Evolutionary conservation across 331 rosid species (phyloP).

Genomic region (Telfairia occidentalis): DNA sequence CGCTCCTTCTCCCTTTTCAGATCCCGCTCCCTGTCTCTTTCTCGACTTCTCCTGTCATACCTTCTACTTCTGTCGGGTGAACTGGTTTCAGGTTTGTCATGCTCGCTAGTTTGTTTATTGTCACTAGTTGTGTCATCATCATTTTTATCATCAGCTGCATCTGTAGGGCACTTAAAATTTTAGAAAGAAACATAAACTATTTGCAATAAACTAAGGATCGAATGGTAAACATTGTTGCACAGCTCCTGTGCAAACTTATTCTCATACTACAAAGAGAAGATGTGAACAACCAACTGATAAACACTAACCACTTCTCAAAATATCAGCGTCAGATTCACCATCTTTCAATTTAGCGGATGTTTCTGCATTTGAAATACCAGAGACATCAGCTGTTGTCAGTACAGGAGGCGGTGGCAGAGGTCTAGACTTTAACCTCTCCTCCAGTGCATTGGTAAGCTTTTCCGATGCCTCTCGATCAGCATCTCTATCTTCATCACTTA

Average conservation of each 20-base stretch:
- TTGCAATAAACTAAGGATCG: background rate
- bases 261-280: constrained; percentile 14
- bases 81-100: constrained; percentile 53
- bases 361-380: constrained; percentile 34
- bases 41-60: constrained; percentile 77
- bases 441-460: constrained; percentile 65
- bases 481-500: constrained; percentile 80
- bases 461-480: constrained; percentile 55
- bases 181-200: background rate
- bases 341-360: constrained; percentile 55
- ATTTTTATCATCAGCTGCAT: constrained; percentile 53
- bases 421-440: constrained; percentile 75
- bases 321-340: constrained; percentile 54
- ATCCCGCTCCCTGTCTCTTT: constrained; percentile 78
- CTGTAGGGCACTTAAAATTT: constrained; percentile 22
- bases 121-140: constrained; percentile 58
- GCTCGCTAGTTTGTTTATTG: constrained; percentile 51
- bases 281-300: constrained; percentile 12
- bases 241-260: background rate
- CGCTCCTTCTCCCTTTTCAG: constrained; percentile 84
- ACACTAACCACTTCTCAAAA: constrained; percentile 49
- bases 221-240: too few species aligned
- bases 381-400: constrained; percentile 38
- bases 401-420: constrained; percentile 82
- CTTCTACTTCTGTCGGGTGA: constrained; percentile 77